phyloP scores from a whole-genome alignment of 2,329 filamentous ascomycete genomes.

The Fusarium albidum region DNA sequence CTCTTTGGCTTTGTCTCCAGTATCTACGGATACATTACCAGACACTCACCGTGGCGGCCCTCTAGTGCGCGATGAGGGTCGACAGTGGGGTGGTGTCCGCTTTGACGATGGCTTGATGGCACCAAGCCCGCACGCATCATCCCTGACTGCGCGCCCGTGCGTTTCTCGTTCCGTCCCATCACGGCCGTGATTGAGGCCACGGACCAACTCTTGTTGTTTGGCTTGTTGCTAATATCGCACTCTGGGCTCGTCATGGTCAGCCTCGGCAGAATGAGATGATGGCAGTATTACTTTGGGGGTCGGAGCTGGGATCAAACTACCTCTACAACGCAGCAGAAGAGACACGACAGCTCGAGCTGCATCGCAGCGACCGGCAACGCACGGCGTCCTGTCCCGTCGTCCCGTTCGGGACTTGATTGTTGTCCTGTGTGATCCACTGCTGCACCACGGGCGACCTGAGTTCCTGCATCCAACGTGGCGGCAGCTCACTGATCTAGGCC shows the following conservation, averaged over 20 bases:
- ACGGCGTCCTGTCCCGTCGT: slow-evolving; percentile 25
- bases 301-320: background rate
- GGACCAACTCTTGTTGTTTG: slow-evolving; percentile 40
- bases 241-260: background rate
- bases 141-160: slow-evolving; percentile 35
- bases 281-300: slow-evolving; percentile 2
- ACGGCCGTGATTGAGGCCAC: slow-evolving; percentile 37
- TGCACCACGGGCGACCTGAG: slow-evolving; percentile 32
- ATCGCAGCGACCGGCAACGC: slow-evolving; percentile 14
- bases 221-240: slow-evolving; percentile 5
- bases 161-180: slow-evolving; percentile 37
- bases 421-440: slow-evolving; percentile 23
- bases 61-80: slow-evolving; percentile 28
- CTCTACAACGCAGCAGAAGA: background rate
- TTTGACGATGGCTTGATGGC: slow-evolving; percentile 25
- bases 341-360: slow-evolving; percentile 12
- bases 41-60: slow-evolving; percentile 14
- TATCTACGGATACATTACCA: too few relatives aligned
- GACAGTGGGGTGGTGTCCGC: slow-evolving; percentile 30
- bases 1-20: background rate
- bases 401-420: slow-evolving; percentile 17
- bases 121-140: slow-evolving; percentile 34
- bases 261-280: slow-evolving; percentile 9
- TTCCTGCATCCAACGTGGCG: slow-evolving; percentile 43
- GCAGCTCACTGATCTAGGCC: slow-evolving; percentile 37